phyloP scores from a whole-genome alignment of 1,284 basidiomycete species.

The Grifola frondosa region DNA sequence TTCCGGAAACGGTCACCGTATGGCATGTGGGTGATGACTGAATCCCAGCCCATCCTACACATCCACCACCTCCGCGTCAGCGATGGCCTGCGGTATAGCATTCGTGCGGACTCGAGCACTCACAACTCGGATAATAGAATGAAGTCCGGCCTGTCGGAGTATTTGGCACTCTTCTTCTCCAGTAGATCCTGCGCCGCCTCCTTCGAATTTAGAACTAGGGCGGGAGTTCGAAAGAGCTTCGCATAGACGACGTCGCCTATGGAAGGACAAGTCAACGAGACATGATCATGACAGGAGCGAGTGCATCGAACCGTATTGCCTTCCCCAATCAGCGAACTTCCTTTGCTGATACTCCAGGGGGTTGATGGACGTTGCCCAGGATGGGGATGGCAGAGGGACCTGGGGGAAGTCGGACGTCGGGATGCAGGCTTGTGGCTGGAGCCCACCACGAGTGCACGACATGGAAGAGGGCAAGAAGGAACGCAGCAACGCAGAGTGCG shows the following conservation, averaged over 20 bases:
- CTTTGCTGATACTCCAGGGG: slow-evolving; percentile 22
- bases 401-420: slow-evolving; percentile 13
- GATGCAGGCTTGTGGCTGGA: too few species aligned
- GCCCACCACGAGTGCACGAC: too few species aligned
- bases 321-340: slow-evolving; percentile 22
- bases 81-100: not conserved
- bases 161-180: slow-evolving; percentile 40
- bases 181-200: slow-evolving; percentile 39
- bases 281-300: not conserved
- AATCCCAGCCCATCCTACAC: slow-evolving; percentile 25
- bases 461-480: too few species aligned
- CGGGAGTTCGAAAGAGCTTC: slow-evolving; percentile 32
- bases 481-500: too few species aligned
- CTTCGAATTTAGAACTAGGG: slow-evolving; percentile 37
- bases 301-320: slow-evolving; percentile 16
- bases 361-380: slow-evolving; percentile 24
- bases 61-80: slow-evolving; percentile 2
- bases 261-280: not conserved
- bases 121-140: slow-evolving; percentile 30
- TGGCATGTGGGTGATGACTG: slow-evolving; percentile 23
- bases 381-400: slow-evolving; percentile 21
- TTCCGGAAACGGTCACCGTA: slow-evolving; percentile 32
- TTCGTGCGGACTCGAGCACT: not conserved
- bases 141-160: slow-evolving; percentile 37
- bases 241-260: slow-evolving; percentile 39